Conservation (phyloP, 805 yeast species). For the Cyberlindnera saturnus region DNA sequence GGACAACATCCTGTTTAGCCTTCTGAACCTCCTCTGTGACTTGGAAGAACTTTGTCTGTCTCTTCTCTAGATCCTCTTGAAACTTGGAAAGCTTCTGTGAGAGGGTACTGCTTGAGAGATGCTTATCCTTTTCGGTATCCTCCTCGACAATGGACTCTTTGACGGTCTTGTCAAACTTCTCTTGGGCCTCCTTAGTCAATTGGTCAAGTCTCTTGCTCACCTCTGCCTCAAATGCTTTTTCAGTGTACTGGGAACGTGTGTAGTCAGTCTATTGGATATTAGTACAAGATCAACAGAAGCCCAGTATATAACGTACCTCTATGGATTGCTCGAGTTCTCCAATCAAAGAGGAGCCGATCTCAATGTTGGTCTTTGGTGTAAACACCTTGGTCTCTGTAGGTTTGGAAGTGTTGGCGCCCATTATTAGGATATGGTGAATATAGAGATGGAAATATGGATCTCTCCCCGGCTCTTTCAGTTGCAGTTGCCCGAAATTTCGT, state of each 20-base stretch:
- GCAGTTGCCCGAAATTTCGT: too few species aligned
- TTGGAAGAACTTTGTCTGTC: slow-evolving; percentile 28
- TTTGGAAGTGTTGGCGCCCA: slow-evolving; percentile 59
- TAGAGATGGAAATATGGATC: too few species aligned
- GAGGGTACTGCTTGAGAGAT: slow-evolving; percentile 25
- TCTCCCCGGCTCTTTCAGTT: background rate
- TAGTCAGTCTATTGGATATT: slow-evolving; percentile 41
- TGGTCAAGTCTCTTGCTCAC: slow-evolving; percentile 51
- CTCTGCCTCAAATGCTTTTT: slow-evolving; percentile 58
- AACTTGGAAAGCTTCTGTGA: slow-evolving; percentile 38
- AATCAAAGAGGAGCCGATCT: slow-evolving; percentile 58
- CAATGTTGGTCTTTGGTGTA: slow-evolving; percentile 61
- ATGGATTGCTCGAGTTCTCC: slow-evolving; percentile 54
- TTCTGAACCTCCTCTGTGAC: slow-evolving; percentile 35
- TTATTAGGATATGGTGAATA: slow-evolving; percentile 14
- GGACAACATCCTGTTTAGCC: slow-evolving; percentile 45
- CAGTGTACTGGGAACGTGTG: slow-evolving; percentile 64
- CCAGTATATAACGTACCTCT: slow-evolving; percentile 27
- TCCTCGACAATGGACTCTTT: slow-evolving; percentile 34
- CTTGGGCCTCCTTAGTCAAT: slow-evolving; percentile 47
- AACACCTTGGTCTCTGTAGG: slow-evolving; percentile 58
- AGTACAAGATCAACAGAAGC: background rate
- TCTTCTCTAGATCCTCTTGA: slow-evolving; percentile 29
- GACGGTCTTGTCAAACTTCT: slow-evolving; percentile 45
- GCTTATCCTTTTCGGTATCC: slow-evolving; percentile 26